Percentiles rank a stretch among this genome's conserved stretches.
phyloP scores from a whole-genome alignment of 306 rosid species.

The Glycine tomentella region DNA sequence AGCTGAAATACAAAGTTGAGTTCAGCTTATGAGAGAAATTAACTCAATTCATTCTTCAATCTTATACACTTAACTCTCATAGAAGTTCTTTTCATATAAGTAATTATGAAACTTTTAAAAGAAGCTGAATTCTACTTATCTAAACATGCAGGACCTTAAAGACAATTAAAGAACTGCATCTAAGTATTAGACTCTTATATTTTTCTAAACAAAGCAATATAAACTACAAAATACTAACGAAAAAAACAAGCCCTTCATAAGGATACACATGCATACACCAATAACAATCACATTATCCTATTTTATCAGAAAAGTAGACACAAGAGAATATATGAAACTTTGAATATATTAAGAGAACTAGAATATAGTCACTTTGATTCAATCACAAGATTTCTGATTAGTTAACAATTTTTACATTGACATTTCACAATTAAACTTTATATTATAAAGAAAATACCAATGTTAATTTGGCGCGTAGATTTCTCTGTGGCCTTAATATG shows the following conservation, averaged over 20 bases:
- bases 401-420: background rate
- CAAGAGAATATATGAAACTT: background rate
- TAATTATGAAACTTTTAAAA: no score
- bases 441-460: conserved; percentile 39
- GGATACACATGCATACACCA: background rate
- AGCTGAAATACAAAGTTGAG: no score
- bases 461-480: conserved; percentile 58
- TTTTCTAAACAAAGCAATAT: conserved; percentile 13
- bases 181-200: background rate
- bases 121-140: no score
- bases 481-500: conserved; percentile 56
- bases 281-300: conserved; percentile 6
- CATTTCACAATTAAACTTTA: background rate
- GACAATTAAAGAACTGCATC: background rate
- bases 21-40: no score
- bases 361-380: background rate
- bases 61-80: no score
- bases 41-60: no score
- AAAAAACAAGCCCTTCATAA: background rate
- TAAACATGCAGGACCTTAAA: background rate
- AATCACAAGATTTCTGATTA: background rate
- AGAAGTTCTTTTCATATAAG: conserved; percentile 47
- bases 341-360: background rate
- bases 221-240: background rate
- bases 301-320: background rate